These are phyloP conservation scores for Macrolepiota fuliginosa DNA, from an alignment of 768 basidiomycete species.

Conservation along the genomic window DNA sequence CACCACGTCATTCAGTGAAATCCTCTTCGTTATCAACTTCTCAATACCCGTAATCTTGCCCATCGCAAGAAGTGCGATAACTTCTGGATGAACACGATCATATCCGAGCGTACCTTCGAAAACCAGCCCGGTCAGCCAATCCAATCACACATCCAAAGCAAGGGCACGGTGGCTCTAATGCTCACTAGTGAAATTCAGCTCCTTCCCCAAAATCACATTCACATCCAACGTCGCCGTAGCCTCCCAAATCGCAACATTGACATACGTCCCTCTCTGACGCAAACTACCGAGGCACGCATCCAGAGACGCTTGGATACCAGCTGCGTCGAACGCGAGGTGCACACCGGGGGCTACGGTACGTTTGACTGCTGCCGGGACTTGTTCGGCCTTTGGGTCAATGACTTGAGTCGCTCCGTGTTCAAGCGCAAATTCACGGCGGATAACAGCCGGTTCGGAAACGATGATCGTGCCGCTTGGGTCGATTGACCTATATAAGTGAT, in stretches of 20 bases:
- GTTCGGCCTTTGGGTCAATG: conserved; percentile 33
- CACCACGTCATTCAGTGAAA: conserved; percentile 39
- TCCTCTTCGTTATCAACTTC: conserved; percentile 40
- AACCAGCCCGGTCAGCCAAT: not conserved
- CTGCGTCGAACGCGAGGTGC: conserved; percentile 48
- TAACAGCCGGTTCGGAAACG: conserved; percentile 38
- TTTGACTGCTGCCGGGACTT: conserved; percentile 23
- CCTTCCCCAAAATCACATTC: conserved; percentile 34
- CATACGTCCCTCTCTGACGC: conserved; percentile 34
- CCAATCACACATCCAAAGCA: not conserved
- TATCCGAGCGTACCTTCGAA: conserved; percentile 35
- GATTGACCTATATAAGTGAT: conserved; percentile 22
- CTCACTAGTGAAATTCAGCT: conserved; percentile 38
- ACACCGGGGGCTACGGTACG: conserved; percentile 34
- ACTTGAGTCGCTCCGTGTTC: conserved; percentile 36
- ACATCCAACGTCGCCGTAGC: conserved; percentile 30
- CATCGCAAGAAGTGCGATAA: conserved; percentile 34
- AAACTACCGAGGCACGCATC: conserved; percentile 33
- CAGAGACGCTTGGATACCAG: conserved; percentile 37
- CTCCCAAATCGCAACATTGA: conserved; percentile 46
- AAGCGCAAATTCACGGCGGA: conserved; percentile 34
- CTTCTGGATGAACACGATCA: conserved; percentile 34
- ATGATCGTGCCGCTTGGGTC: conserved; percentile 26
- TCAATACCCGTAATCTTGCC: conserved; percentile 38
- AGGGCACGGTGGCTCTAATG: not conserved